Evolutionary conservation across 768 basidiomycete genomes (phyloP).

Genomic region (Tulasnella sp.): DNA sequence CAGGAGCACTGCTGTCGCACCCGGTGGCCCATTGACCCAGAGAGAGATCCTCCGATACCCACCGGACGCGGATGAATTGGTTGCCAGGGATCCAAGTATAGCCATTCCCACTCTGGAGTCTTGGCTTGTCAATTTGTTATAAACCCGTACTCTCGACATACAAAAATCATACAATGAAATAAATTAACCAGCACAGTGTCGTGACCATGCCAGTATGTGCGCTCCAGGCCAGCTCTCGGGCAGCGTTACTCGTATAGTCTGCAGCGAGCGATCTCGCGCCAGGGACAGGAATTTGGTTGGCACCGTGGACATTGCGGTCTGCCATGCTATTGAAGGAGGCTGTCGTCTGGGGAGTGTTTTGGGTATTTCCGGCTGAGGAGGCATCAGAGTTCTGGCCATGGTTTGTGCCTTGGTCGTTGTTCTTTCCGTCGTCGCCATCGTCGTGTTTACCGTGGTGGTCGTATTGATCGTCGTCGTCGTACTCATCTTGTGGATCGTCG

Average conservation of each 20-base stretch:
- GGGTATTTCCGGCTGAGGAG: neutral
- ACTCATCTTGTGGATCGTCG: neutral
- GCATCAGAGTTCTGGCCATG: neutral
- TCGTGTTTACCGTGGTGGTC: neutral
- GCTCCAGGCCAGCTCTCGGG: neutral
- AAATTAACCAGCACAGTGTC: neutral
- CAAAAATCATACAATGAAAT: neutral
- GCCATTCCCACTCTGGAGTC: neutral
- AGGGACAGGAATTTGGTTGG: neutral
- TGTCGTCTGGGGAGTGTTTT: neutral
- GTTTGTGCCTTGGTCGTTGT: neutral
- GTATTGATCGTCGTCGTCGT: neutral
- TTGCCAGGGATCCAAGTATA: neutral
- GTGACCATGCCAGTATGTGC: neutral
- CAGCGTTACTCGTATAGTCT: neutral
- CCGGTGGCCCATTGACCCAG: neutral
- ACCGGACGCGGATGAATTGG: neutral
- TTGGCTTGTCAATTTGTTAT: neutral
- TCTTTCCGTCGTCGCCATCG: neutral
- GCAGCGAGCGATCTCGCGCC: neutral
- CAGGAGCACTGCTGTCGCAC: neutral
- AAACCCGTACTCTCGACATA: neutral
- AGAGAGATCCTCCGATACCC: slow-evolving; percentile 3
- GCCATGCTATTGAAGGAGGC: neutral
- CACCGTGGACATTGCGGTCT: neutral